These are phyloP conservation scores for Aspergillus egyptiacus DNA, from an alignment of 495 filamentous ascomycete genomes.

Conservation along the genomic window DNA sequence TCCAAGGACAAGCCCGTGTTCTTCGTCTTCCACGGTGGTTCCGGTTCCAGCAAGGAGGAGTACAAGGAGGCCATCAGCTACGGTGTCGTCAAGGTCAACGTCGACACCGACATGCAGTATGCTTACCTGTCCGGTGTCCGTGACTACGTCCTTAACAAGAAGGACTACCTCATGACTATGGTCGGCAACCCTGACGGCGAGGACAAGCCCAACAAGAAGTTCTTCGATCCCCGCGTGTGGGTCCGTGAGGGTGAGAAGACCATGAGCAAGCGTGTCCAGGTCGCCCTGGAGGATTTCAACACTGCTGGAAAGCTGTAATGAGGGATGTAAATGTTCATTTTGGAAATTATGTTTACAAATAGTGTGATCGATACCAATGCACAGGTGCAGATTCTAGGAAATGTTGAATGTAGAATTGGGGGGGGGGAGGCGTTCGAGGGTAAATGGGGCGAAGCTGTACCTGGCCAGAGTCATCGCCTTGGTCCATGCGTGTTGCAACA, in stretches of 20 bases:
- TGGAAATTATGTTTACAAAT: slow-evolving; percentile 5
- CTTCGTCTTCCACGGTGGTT: slow-evolving; percentile 99
- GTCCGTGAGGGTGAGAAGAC: slow-evolving; percentile 96
- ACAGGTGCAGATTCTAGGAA: neutral
- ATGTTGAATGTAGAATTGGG: neutral
- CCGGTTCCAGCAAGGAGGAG: slow-evolving; percentile 82
- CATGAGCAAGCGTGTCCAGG: slow-evolving; percentile 75
- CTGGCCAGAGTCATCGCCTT: too few species aligned
- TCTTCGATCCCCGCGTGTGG: slow-evolving; percentile 71
- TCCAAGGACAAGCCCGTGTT: slow-evolving; percentile 85
- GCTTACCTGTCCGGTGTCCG: slow-evolving; percentile 87
- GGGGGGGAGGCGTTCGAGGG: too few species aligned
- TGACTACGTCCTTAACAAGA: slow-evolving; percentile 88
- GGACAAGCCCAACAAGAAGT: slow-evolving; percentile 99
- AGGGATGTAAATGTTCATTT: neutral
- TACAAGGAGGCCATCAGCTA: slow-evolving; percentile 79
- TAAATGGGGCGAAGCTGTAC: too few species aligned
- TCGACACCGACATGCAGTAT: slow-evolving; percentile 69
- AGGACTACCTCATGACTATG: slow-evolving; percentile 79
- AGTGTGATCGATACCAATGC: slow-evolving; percentile 1
- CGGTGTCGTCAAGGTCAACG: slow-evolving; percentile 93
- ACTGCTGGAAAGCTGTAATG: slow-evolving; percentile 76
- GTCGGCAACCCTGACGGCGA: slow-evolving; percentile 94
- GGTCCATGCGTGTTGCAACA: too few species aligned
- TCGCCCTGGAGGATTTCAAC: slow-evolving; percentile 88